Conservation (phyloP, 2,329 filamentous ascomycete genomes). For the Fusarium sp. region DNA sequence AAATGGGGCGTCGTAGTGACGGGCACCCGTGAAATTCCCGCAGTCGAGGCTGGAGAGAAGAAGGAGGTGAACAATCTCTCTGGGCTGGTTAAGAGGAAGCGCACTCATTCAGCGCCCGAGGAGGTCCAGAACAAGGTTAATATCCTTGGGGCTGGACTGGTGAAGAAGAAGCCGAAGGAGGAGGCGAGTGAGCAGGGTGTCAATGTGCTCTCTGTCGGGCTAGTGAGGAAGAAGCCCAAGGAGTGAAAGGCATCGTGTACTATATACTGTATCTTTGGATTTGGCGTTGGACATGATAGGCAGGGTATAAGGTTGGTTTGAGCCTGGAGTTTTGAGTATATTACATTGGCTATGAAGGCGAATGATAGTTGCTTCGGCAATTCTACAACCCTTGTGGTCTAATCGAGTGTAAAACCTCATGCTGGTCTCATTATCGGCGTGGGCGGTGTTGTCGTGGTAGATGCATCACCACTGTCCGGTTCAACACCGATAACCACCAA, state of each 20-base stretch:
- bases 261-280: conserved; percentile 1
- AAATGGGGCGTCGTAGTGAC: conserved; percentile 68
- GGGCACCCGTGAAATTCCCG: conserved; percentile 58
- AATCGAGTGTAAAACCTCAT: too few species aligned
- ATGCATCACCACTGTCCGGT: too few species aligned
- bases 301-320: conserved; percentile 6
- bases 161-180: conserved; percentile 70
- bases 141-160: conserved; percentile 62
- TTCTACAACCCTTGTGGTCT: too few species aligned
- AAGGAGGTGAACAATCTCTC: conserved; percentile 63
- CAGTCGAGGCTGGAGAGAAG: conserved; percentile 18
- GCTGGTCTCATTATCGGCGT: too few species aligned
- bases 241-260: conserved; percentile 22
- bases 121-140: conserved; percentile 56
- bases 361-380: neutral
- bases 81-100: conserved; percentile 65
- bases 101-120: conserved; percentile 48
- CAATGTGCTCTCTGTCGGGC: conserved; percentile 66
- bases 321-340: conserved; percentile 37
- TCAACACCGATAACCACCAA: too few species aligned
- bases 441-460: too few species aligned
- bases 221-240: conserved; percentile 74
- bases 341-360: conserved; percentile 20
- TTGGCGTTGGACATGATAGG: conserved; percentile 16
- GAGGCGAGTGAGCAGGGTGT: conserved; percentile 44